phyloP scores from a whole-genome alignment of 768 basidiomycete species.

The Crepidotus variabilis region DNA sequence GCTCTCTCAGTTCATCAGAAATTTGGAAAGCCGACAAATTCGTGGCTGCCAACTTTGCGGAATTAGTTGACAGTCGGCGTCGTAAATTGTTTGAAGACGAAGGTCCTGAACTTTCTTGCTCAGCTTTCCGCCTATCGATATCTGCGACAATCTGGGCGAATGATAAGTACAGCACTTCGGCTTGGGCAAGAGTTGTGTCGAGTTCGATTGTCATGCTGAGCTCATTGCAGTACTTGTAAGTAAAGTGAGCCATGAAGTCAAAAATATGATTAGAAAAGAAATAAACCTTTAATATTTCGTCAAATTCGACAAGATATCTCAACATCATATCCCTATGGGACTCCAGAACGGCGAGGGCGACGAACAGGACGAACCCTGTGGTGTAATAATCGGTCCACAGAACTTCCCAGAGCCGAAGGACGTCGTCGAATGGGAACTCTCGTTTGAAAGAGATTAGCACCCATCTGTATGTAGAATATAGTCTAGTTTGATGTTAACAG shows the following conservation, averaged over 20 bases:
- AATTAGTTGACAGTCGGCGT: conserved; percentile 12
- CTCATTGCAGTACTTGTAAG: conserved; percentile 82
- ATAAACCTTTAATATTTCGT: conserved; percentile 69
- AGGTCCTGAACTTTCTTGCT: conserved; percentile 34
- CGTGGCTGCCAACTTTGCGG: conserved; percentile 19
- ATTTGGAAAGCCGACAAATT: conserved; percentile 43
- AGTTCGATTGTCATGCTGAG: conserved; percentile 96
- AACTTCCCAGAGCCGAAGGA: conserved; percentile 90
- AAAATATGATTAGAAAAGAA: not conserved
- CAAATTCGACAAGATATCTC: conserved; percentile 86
- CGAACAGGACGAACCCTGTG: conserved; percentile 84
- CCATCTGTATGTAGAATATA: conserved; percentile 53
- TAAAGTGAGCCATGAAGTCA: not conserved
- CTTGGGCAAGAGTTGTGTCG: conserved; percentile 92
- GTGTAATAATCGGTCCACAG: conserved; percentile 92
- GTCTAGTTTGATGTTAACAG: not conserved
- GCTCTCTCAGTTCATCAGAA: conserved; percentile 59
- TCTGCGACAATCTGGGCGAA: conserved; percentile 87
- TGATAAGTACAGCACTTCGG: conserved; percentile 93
- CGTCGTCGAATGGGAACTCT: conserved; percentile 91
- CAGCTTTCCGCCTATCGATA: conserved; percentile 76
- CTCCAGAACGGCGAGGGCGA: conserved; percentile 91
- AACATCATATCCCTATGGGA: conserved; percentile 94
- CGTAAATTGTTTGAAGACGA: conserved; percentile 11
- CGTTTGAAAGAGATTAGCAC: conserved; percentile 93